Evolutionary conservation across 768 basidiomycete genomes (phyloP).

Genomic region (Clavulina sp.): DNA sequence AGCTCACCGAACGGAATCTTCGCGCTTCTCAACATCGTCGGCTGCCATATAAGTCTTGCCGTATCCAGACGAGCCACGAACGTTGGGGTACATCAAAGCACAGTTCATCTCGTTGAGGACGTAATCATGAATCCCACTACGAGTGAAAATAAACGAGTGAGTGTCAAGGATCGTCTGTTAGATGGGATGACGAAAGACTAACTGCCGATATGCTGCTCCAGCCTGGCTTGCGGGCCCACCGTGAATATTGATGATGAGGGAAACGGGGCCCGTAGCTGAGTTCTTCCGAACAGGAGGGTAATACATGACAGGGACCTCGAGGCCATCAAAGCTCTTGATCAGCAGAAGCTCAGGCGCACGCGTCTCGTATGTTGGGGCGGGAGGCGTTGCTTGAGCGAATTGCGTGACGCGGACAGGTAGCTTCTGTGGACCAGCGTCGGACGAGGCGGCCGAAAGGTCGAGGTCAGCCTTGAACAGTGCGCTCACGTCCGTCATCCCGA

Average conservation of each 20-base stretch:
- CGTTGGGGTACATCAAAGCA: too few species aligned
- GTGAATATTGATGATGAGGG: conserved; percentile 24
- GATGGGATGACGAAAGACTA: too few species aligned
- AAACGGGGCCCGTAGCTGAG: conserved; percentile 15
- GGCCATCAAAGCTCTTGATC: conserved; percentile 26
- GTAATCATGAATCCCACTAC: too few species aligned
- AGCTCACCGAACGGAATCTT: too few species aligned
- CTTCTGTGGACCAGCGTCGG: conserved; percentile 16
- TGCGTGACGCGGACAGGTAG: conserved; percentile 17
- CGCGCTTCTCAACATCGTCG: too few species aligned
- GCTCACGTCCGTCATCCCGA: too few species aligned
- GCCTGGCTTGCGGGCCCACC: conserved; percentile 26
- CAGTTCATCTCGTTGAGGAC: too few species aligned
- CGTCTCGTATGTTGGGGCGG: conserved; percentile 15
- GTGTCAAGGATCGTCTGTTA: too few species aligned
- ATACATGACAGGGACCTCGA: conserved; percentile 27
- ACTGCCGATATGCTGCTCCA: conserved; percentile 19
- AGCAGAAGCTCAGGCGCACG: conserved; percentile 20
- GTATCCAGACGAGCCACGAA: too few species aligned
- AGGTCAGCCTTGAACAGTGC: too few species aligned
- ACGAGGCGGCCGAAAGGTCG: conserved; percentile 16
- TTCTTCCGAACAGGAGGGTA: conserved; percentile 27
- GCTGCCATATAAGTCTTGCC: too few species aligned
- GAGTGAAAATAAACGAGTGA: too few species aligned
- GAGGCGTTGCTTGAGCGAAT: conserved; percentile 22